These are phyloP conservation scores for Pseudocercospora cruenta DNA, from an alignment of 2,329 filamentous ascomycete species.

Conservation along the genomic window DNA sequence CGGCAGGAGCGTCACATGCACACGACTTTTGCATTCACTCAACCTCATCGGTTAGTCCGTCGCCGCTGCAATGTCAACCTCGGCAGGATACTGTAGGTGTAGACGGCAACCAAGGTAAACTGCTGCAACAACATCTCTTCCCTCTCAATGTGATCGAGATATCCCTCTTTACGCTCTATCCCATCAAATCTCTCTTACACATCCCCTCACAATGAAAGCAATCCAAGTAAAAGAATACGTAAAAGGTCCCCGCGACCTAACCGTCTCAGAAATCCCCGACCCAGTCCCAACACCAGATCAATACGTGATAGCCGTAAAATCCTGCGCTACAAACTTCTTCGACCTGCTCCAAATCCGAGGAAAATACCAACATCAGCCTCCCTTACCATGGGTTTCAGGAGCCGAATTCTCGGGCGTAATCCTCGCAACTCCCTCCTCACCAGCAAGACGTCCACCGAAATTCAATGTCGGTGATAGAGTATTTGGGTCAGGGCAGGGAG, in stretches of 20 bases:
- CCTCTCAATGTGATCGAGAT: background rate
- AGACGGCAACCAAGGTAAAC: constrained; percentile 18
- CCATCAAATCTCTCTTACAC: background rate
- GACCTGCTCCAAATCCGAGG: constrained; percentile 93
- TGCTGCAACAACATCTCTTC: background rate
- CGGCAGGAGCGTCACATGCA: background rate
- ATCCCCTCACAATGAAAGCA: constrained; percentile 65
- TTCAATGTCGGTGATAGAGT: constrained; percentile 81
- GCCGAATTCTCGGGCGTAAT: constrained; percentile 84
- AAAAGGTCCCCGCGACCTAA: constrained; percentile 78
- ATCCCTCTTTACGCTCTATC: background rate
- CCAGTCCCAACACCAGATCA: constrained; percentile 71
- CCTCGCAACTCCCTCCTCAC: constrained; percentile 62
- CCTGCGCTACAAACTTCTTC: constrained; percentile 93
- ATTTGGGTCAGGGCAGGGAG: constrained; percentile 84
- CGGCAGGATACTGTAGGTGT: background rate
- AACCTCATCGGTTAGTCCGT: background rate
- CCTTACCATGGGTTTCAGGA: constrained; percentile 85
- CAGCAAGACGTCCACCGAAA: constrained; percentile 48
- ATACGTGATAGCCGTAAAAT: constrained; percentile 86
- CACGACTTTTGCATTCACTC: constrained; percentile 7
- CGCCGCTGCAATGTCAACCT: background rate
- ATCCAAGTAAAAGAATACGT: constrained; percentile 45
- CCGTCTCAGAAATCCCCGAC: constrained; percentile 73
- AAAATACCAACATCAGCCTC: constrained; percentile 91